Conservation (phyloP, 495 filamentous ascomycete species). For the Diplogelasinospora grovesii region DNA sequence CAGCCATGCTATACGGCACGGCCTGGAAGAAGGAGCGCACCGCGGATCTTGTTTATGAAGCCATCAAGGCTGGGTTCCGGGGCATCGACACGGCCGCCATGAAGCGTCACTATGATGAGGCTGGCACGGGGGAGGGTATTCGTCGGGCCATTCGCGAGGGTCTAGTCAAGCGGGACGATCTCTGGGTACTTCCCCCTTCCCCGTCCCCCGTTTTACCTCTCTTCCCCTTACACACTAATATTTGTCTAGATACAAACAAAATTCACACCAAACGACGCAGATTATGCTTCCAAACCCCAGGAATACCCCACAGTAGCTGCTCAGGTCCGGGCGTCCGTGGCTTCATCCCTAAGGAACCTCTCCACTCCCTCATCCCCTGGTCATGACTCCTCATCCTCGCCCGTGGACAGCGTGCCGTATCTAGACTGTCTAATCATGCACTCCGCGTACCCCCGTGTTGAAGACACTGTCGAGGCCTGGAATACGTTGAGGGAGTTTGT, state of each 20-base stretch:
- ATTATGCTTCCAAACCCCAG: conserved; percentile 55
- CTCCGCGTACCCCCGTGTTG: conserved; percentile 52
- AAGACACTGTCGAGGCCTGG: conserved; percentile 61
- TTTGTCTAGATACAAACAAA: conserved; percentile 68
- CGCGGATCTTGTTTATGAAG: conserved; percentile 58
- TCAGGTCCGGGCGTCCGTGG: conserved; percentile 60
- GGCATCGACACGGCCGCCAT: conserved; percentile 76
- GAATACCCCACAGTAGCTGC: conserved; percentile 42
- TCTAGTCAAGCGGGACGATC: conserved; percentile 49
- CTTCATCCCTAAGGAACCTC: conserved; percentile 64
- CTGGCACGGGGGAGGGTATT: conserved; percentile 61
- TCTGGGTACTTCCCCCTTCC: conserved; percentile 33
- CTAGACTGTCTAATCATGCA: conserved; percentile 71
- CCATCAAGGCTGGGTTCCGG: conserved; percentile 63
- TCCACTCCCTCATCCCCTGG: conserved; percentile 20
- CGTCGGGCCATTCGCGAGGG: conserved; percentile 50
- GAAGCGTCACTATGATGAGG: conserved; percentile 71
- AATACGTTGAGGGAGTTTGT: conserved; percentile 56
- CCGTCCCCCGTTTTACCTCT: conserved; percentile 3
- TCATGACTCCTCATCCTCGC: conserved; percentile 18
- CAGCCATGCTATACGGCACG: conserved; percentile 69
- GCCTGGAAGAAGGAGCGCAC: conserved; percentile 81
- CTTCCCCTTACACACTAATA: conserved; percentile 8
- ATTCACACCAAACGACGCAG: conserved; percentile 58
- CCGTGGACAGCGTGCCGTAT: conserved; percentile 40